A percentile compares a stretch with the other conserved stretches of the same genome.
Evolutionary conservation across 2,329 filamentous ascomycete species (phyloP).

Genomic region (Chrysosporium queenslandicum): DNA sequence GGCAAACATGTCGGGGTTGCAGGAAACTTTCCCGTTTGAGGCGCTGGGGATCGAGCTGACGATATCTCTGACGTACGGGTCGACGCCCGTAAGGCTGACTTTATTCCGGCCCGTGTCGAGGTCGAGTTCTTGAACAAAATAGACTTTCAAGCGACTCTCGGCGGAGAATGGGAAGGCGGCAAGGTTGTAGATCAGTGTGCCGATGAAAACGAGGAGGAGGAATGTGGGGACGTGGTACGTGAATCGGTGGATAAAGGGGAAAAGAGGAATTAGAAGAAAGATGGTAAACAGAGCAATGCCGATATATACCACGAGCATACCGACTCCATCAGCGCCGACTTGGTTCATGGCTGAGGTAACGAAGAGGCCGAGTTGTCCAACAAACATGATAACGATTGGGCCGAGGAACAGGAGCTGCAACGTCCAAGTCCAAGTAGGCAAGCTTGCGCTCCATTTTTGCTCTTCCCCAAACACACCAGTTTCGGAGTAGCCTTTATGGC

Average conservation of each 20-base stretch:
- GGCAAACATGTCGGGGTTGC: slow-evolving; percentile 36
- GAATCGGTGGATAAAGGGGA: slow-evolving; percentile 78
- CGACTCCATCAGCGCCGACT: slow-evolving; percentile 74
- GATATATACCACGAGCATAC: slow-evolving; percentile 61
- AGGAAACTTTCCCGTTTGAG: slow-evolving; percentile 50
- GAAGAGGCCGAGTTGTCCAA: slow-evolving; percentile 66
- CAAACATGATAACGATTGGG: slow-evolving; percentile 65
- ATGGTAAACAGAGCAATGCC: slow-evolving; percentile 57
- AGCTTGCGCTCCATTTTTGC: slow-evolving; percentile 70
- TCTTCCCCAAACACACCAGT: slow-evolving; percentile 54
- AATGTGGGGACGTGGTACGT: slow-evolving; percentile 73
- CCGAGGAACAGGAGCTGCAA: slow-evolving; percentile 72
- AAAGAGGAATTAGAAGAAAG: slow-evolving; percentile 62
- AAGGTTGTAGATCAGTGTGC: slow-evolving; percentile 76
- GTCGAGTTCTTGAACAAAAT: slow-evolving; percentile 72
- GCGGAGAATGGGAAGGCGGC: slow-evolving; percentile 78
- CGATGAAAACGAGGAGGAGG: slow-evolving; percentile 60
- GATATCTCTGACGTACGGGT: slow-evolving; percentile 56
- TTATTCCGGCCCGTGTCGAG: slow-evolving; percentile 61
- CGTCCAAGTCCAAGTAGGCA: slow-evolving; percentile 80
- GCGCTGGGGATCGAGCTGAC: slow-evolving; percentile 62
- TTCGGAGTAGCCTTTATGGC: slow-evolving; percentile 23
- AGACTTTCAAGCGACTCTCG: slow-evolving; percentile 71
- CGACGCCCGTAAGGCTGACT: slow-evolving; percentile 59
- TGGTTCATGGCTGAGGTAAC: slow-evolving; percentile 64